A percentile compares a stretch with the other conserved stretches of the same genome.
These are phyloP conservation scores for Funneliformis mosseae DNA, from an alignment of 192 early-diverging fungal species.

Conservation along the genomic window DNA sequence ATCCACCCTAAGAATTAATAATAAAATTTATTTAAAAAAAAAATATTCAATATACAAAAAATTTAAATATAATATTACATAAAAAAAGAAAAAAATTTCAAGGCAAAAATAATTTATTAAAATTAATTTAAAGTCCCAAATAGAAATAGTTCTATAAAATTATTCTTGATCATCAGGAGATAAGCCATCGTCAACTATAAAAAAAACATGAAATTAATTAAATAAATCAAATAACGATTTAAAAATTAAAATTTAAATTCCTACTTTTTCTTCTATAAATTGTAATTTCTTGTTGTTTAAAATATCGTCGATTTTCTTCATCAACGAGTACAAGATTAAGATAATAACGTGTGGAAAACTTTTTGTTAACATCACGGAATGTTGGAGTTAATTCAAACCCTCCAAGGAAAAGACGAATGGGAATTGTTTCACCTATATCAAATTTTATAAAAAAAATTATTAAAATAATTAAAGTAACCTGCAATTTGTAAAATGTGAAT, in stretches of 20 bases:
- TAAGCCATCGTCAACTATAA: conserved; percentile 44
- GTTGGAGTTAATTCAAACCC: conserved; percentile 99
- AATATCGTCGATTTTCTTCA: conserved; percentile 98
- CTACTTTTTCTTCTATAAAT: conserved; percentile 66
- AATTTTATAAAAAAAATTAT: conserved; percentile 1
- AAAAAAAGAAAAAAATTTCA: not conserved
- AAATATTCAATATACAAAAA: too few species aligned
- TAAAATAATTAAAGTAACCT: not conserved
- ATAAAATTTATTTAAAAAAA: too few species aligned
- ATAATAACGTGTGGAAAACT: conserved; percentile 98
- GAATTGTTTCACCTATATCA: conserved; percentile 85
- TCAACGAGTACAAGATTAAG: conserved; percentile 97
- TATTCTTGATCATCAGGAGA: conserved; percentile 37
- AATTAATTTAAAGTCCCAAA: not conserved
- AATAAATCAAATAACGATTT: not conserved
- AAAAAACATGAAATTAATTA: not conserved
- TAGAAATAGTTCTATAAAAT: conserved; percentile 14
- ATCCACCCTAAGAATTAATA: too few species aligned
- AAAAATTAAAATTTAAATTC: not conserved
- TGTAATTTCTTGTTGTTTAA: conserved; percentile 98
- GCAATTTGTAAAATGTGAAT: not conserved
- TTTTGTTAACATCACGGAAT: conserved; percentile 98
- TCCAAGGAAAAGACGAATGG: conserved; percentile 94
- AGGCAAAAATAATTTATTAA: not conserved
- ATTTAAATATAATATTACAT: too few species aligned